Base-by-base conservation (phyloP, 352 stramenopile genomes). In the Globisporangium rhizosaccharum region DNA sequence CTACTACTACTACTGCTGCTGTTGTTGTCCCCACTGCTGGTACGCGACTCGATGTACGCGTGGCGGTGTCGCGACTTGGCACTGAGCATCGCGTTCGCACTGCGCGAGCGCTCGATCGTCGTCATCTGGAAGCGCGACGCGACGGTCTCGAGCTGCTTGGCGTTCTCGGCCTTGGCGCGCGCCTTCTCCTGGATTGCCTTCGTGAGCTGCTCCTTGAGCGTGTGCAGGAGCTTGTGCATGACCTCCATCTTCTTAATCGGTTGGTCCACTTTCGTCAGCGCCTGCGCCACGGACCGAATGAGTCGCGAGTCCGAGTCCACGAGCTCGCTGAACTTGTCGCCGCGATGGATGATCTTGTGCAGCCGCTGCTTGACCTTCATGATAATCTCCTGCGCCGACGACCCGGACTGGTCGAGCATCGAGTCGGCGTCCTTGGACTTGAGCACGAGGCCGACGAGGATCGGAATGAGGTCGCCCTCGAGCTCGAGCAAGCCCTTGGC, bases 401-500 rank as follows among this genome's bases (percentile, higher is more conserved):
- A 98, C 2, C 96, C 96, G 17, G 91, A 98, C 59, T 98, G 96
- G 76, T 99, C 98, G 20, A 99, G 80, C 96, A 99, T 99, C 53
- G 97, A 96, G 61, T 96, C 86, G 7, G 84, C 86, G 42, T 94
- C 84, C 53, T 96, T 94, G 3, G 86, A 93, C 66, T 96, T 96
- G 25, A 94, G 64, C 52, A 96, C 86, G 33, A 98, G 77, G 0
- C 90, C 96, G 5, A 98, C 97, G 12, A 99, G 76, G 71, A 99
- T 99, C 15, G 98, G 98, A 46, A 98, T 98, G 53, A 99, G 90
- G 53, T 99, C 96, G 30, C 97, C 97, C 67, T 99, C 97, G 4
- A 99, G 81, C 71, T 99, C 96, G 36, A 99, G 70, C 64, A 99
- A 72, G 17, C 97, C 86, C 72, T 99, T 99, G 14, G 97, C 95